These are phyloP conservation scores for Camelina sativa DNA, from an alignment of 345 rosid genomes.

Conservation along the genomic window DNA sequence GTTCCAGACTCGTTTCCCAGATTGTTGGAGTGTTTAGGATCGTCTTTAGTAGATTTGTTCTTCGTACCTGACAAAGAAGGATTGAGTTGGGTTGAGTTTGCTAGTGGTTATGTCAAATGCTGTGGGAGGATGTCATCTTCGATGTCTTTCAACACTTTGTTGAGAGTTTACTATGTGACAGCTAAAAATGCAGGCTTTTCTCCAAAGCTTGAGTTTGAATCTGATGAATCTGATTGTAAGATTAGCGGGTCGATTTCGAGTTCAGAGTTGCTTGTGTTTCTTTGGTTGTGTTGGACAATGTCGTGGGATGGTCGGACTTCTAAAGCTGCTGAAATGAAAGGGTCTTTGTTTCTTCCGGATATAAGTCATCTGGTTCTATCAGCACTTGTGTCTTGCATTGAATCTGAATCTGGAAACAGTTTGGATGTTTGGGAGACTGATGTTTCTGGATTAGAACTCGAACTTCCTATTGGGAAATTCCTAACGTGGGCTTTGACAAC, in stretches of 20 bases:
- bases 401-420: constrained; percentile 51
- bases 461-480: constrained; percentile 69
- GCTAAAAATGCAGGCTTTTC: constrained; percentile 51
- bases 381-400: constrained; percentile 65
- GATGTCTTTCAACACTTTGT: constrained; percentile 51
- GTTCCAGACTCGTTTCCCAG: constrained; percentile 52
- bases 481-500: constrained; percentile 69
- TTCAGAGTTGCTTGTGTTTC: constrained; percentile 57
- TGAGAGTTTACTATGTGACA: constrained; percentile 56
- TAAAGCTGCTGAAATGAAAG: constrained; percentile 31
- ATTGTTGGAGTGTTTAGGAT: constrained; percentile 64
- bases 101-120: constrained; percentile 73
- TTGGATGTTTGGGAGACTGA: constrained; percentile 66
- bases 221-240: constrained; percentile 66
- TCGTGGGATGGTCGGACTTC: constrained; percentile 54
- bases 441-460: constrained; percentile 51
- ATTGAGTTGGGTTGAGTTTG: constrained; percentile 72
- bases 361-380: constrained; percentile 63
- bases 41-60: constrained; percentile 68
- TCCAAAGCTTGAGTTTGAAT: constrained; percentile 66
- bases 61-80: constrained; percentile 60
- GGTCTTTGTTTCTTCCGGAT: constrained; percentile 60
- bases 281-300: constrained; percentile 83
- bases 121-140: constrained; percentile 82
- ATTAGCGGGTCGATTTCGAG: constrained; percentile 59